Evolutionary conservation across 116 monocot species (phyloP).

Genomic region (Trichopus zeylanicus): DNA sequence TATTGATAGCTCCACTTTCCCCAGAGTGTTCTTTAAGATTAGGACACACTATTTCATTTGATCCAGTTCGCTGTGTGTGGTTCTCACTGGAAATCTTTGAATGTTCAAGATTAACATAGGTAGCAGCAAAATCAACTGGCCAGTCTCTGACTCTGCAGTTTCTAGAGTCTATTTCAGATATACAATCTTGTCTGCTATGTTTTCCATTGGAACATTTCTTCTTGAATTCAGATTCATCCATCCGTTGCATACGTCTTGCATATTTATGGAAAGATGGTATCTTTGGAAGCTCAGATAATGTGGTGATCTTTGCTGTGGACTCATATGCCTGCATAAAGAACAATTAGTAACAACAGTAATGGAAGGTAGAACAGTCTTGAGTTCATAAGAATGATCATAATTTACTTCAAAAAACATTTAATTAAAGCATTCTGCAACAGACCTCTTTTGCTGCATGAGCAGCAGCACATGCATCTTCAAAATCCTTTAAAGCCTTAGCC

Average conservation of each 20-base stretch:
- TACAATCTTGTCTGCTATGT: constrained; percentile 61
- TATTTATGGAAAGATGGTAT: constrained; percentile 98
- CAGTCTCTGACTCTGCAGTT: constrained; percentile 72
- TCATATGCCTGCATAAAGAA: constrained; percentile 66
- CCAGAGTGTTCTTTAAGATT: constrained; percentile 61
- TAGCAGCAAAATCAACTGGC: constrained; percentile 66
- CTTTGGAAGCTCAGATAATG: constrained; percentile 76
- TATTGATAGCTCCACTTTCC: constrained; percentile 62
- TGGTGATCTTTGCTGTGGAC: constrained; percentile 50
- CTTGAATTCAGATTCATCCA: constrained; percentile 64
- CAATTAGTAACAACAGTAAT: too few species aligned
- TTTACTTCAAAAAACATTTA: constrained; percentile 1
- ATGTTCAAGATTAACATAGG: constrained; percentile 35
- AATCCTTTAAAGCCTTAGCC: constrained; percentile 76
- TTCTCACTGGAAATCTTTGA: constrained; percentile 52
- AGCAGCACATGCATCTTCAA: constrained; percentile 86
- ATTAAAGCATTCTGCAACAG: too few species aligned
- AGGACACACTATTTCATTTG: constrained; percentile 43
- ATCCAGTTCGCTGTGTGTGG: constrained; percentile 29
- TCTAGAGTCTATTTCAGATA: constrained; percentile 90
- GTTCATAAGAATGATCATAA: not conserved
- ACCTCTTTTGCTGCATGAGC: constrained; percentile 92
- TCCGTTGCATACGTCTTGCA: constrained; percentile 76
- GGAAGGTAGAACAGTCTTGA: too few species aligned
- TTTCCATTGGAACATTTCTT: constrained; percentile 42